Evolutionary conservation across 495 filamentous ascomycete genomes (phyloP), one percentile per base, ranked within the genome.

Genomic region (Xylaria acuta): DNA sequence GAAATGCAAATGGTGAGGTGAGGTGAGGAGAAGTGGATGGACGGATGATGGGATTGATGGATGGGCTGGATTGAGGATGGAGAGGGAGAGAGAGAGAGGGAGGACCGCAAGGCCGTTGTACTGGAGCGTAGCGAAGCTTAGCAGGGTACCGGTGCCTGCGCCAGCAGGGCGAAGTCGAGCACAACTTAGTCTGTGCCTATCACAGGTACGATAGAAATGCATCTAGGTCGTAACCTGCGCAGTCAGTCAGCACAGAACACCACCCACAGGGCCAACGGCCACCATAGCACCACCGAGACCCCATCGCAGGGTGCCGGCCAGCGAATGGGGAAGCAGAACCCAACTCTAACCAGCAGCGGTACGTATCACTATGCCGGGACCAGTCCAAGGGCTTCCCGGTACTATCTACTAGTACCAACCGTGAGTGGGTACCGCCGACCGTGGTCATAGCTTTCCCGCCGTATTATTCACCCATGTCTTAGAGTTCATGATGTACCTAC

Each of bases 1-100:
- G 75, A 77, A 81, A 78, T 79, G 73, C 22, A 56, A 72, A 77
- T 80, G 78, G 80, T 76, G 80, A 79, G 80, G 79, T 77, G 80
- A 79, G 82, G 80, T 81, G 78, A 76, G 78, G 74, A 77, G 75
- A 75, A 73, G 74, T 75, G 75, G 75, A 78, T 80, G 75, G 74
- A 75, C 71, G 34, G 65, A 56, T 56, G 27, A 56, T 56, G 53
- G 27, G 53, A 32, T 54, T 54, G 51, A 54, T 25, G 49, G 49
- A 45, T 43, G 22, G 47, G 49, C 41, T 59, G 60, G 70, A 71
- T 73, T 76, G 72, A 72, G 72, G 78, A 73, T 79, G 71, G 70
- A 72, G 69, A 58, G 70, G 60, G 49, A 43, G 32, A 59, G 66
- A 73, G 73, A 49, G 53, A 54, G 53, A 49, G 49, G n/a, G 56